Evolutionary conservation across 306 rosid species (phyloP).

Genomic region (Crotalaria pallida): DNA sequence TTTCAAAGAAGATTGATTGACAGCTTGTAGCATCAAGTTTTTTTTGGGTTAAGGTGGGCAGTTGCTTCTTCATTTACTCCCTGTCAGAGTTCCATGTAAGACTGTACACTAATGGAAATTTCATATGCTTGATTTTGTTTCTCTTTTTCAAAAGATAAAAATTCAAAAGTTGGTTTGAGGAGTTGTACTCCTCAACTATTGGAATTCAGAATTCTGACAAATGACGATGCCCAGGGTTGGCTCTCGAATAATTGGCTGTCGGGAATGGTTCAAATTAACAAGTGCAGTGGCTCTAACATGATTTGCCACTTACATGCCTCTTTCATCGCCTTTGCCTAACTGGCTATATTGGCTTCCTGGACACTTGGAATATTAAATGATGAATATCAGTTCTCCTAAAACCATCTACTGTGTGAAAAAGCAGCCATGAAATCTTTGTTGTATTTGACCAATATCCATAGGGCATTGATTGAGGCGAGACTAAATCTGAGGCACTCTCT

Average conservation of each 20-base stretch:
- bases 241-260: background rate
- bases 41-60: conserved; percentile 11
- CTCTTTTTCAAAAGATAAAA: background rate
- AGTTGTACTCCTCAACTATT: background rate
- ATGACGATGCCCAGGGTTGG: background rate
- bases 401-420: background rate
- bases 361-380: background rate
- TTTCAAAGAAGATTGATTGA: conserved; percentile 57
- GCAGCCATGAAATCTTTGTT: background rate
- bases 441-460: background rate
- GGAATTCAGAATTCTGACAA: background rate
- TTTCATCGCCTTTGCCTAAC: background rate
- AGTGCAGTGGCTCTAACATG: background rate
- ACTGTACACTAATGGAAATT: conserved; percentile 19
- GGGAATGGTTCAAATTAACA: background rate
- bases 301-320: background rate
- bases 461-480: background rate
- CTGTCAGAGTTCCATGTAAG: conserved; percentile 7
- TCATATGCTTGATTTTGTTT: background rate
- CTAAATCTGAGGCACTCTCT: too few relatives aligned
- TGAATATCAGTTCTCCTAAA: background rate
- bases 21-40: conserved; percentile 12
- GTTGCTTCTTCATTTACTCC: conserved; percentile 15
- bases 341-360: background rate
- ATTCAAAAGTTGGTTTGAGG: background rate